A percentile compares a stretch with the other conserved stretches of the same genome.
Conservation (phyloP, 1,284 basidiomycete species). For the Hypsizygus ulmarius region DNA sequence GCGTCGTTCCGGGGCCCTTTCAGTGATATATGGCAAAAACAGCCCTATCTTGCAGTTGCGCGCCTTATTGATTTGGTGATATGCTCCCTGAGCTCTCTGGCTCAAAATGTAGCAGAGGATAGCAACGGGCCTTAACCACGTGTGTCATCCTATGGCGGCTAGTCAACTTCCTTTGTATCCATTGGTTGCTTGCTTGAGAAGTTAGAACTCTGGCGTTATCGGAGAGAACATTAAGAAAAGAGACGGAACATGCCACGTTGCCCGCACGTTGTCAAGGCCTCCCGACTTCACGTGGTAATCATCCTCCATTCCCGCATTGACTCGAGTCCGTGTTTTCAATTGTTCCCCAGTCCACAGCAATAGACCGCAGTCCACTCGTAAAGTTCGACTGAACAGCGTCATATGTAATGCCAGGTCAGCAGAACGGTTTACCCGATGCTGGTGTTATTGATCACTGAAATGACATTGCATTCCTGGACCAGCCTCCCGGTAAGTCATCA, state of each 20-base stretch:
- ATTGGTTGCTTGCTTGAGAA: conserved; percentile 9
- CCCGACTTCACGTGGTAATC: conserved; percentile 27
- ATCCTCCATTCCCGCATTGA: conserved; percentile 14
- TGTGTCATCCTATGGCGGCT: conserved; percentile 5
- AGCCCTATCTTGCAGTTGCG: conserved; percentile 3
- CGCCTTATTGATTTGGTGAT: conserved; percentile 14
- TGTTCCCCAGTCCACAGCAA: too few relatives aligned
- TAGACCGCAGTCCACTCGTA: too few relatives aligned
- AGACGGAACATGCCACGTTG: conserved; percentile 36
- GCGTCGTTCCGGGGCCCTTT: not conserved
- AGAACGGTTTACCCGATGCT: too few relatives aligned
- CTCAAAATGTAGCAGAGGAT: conserved; percentile 5
- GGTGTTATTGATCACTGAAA: too few relatives aligned
- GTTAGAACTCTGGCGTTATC: conserved; percentile 22
- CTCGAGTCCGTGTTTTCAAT: not conserved
- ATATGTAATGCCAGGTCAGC: too few relatives aligned
- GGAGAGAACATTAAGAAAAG: conserved; percentile 21
- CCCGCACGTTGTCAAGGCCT: conserved; percentile 35
- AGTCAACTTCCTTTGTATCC: not conserved
- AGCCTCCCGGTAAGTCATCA: too few relatives aligned
- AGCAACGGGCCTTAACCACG: conserved; percentile 13
- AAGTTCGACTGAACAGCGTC: too few relatives aligned
- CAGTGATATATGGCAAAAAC: not conserved
- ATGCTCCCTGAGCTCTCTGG: conserved; percentile 11
- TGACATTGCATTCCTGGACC: too few relatives aligned